Base-by-base conservation (phyloP, 1,139 yeast genomes). In the Debaryomyces fabryi region DNA sequence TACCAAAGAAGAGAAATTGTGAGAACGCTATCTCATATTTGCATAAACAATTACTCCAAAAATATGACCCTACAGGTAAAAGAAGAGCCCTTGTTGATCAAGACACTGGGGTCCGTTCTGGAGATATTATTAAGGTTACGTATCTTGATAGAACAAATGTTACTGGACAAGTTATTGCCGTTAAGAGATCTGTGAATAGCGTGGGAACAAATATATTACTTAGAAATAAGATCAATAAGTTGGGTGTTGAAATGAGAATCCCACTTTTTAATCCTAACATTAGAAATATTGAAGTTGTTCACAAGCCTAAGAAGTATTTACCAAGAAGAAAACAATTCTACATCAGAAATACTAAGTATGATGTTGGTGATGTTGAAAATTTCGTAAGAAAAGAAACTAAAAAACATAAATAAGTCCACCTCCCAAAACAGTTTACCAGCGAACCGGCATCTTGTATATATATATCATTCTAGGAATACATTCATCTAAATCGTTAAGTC, bases 261-360 rank as follows among this genome's bases (percentile, higher is more conserved):
- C 92, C 92, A 25, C 70, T 91, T 33, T 91, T 78, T 74, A 88
- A 86, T 55, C 97, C 97, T 21, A 76, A 81, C 47, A 77, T 91
- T 51, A 81, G 83, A 56, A 81, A 86, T 67, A 76, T 91, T 49
- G 97, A 91, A 66, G 66, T 88, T 34, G 68, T 91, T 56, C 79
- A 88, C 68, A 85, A 84, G 65, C 92, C 96, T 24, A 76, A 78
- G 57, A 78, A 77, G 62, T 85, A 88, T 70, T 80, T 83, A 76
- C 65, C 76, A 21, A 81, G 96, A 80, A 81, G 83, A 70, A 90
- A 88, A 76, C 93, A 89, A 57, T 90, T 85, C 76, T 91, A 88
- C 69, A 88, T 91, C 63, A 86, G 97, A 72, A 86, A 82, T 68
- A 79, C 89, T 55, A 85, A 85, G 68, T 73, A 86, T 69, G 97